Evolutionary conservation across 495 filamentous ascomycete species (phyloP), one percentile per base, ranked within the genome.

Genomic region (Viridothelium virens): DNA sequence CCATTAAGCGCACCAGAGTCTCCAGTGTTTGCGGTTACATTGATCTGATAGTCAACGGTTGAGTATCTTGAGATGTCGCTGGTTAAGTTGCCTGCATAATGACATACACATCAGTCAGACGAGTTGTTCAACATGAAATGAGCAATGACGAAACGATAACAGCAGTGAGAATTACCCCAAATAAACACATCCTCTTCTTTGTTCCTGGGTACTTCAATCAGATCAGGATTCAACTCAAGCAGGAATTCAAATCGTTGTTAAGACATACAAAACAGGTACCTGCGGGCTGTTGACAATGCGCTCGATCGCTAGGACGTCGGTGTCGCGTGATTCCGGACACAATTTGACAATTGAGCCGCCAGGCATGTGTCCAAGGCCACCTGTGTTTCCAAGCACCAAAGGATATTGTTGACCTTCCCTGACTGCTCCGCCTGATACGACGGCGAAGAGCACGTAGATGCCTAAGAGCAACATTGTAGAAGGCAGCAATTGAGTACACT

Each of bases 291-390:
- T 53, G 48, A 53, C 48, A 53, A 53, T 53, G 48, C 48, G 48
- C 48, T 53, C 48, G 48, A 53, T 53, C 48, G 48, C 48, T n/a
- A 53, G 48, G 48, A 53, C 48, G n/a, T 53, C 48, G 48, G 48
- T 53, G 48, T 53, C 48, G 48, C 48, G 11, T 53, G 48, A 53
- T 53, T 53, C 48, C 2, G 48, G 48, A 53, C 48, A 53, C 48
- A 53, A 18, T 53, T 25, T 53, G 48, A 53, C 48, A 53, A 53
- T 53, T 25, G 48, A 53, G n/a, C n/a, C 48, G 48, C 48, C 48
- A n/a, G 48, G 0, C 1, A 5, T 14, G 48, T 53, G 1, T 18
- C 48, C 48, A 53, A 53, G n/a, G 2, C 48, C 48, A 18, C 48
- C 18, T 53, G 48, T 9, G 18, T 53, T 53, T 53, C 48, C 48